Evolutionary conservation across 768 basidiomycete species (phyloP).

Genomic region (Panellus pusillus): DNA sequence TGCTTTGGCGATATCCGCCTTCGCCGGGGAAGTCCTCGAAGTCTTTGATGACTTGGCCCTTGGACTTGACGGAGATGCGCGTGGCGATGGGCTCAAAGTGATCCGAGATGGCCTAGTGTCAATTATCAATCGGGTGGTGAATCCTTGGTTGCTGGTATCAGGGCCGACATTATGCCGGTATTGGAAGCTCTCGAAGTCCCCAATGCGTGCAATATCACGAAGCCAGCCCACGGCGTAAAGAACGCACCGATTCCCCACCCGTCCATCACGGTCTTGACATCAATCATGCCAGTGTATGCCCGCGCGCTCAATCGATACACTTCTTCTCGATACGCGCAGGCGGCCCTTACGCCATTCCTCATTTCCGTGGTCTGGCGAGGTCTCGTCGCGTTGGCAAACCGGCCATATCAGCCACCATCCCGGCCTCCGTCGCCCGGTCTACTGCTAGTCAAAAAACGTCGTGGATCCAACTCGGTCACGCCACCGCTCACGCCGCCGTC

Average conservation of each 20-base stretch:
- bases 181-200: slow-evolving; percentile 62
- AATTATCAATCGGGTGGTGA: slow-evolving; percentile 62
- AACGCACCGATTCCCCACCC: slow-evolving; percentile 46
- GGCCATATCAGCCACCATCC: slow-evolving; percentile 42
- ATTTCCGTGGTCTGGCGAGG: slow-evolving; percentile 76
- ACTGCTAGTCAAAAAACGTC: slow-evolving; percentile 40
- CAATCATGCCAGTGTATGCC: slow-evolving; percentile 61
- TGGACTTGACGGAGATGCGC: slow-evolving; percentile 58
- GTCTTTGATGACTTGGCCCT: slow-evolving; percentile 66
- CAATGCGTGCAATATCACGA: slow-evolving; percentile 29
- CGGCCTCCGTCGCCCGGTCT: slow-evolving; percentile 41
- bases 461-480: slow-evolving; percentile 39
- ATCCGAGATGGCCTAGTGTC: slow-evolving; percentile 73
- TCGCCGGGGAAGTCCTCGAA: slow-evolving; percentile 74
- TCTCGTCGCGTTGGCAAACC: slow-evolving; percentile 68
- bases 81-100: slow-evolving; percentile 67
- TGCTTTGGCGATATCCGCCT: slow-evolving; percentile 64
- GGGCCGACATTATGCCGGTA: slow-evolving; percentile 58
- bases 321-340: slow-evolving; percentile 52
- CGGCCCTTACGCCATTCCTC: slow-evolving; percentile 64
- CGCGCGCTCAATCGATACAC: slow-evolving; percentile 59
- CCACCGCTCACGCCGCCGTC: slow-evolving; percentile 59
- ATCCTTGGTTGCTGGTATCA: slow-evolving; percentile 65
- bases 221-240: slow-evolving; percentile 33
- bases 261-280: slow-evolving; percentile 58